These are phyloP conservation scores for Hymenoscyphus fructigenus DNA, from an alignment of 2,329 filamentous ascomycete species.

Conservation along the genomic window DNA sequence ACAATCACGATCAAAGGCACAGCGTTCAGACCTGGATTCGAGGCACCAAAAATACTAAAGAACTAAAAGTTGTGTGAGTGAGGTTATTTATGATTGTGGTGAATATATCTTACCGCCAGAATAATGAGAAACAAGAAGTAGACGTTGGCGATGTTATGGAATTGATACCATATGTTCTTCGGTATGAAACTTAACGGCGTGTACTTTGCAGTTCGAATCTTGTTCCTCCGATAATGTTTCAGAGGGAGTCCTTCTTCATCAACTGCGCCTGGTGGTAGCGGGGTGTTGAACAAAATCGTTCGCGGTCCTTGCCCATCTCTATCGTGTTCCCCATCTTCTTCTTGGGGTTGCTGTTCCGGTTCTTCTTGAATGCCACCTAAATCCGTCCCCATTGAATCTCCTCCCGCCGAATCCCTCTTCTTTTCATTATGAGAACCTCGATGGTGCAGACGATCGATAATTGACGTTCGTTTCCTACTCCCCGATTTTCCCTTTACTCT, in stretches of 20 bases:
- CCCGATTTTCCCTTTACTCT: constrained; percentile 75
- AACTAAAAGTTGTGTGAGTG: constrained; percentile 58
- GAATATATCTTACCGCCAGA: constrained; percentile 69
- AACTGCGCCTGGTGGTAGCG: constrained; percentile 70
- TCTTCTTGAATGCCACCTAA: constrained; percentile 34
- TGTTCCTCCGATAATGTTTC: constrained; percentile 78
- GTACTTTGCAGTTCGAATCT: constrained; percentile 97
- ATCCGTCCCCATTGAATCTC: constrained; percentile 38
- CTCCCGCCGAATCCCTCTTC: constrained; percentile 53
- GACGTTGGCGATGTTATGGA: constrained; percentile 97
- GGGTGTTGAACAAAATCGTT: constrained; percentile 81
- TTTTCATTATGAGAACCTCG: constrained; percentile 63
- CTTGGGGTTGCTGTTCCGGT: constrained; percentile 21
- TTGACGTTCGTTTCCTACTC: constrained; percentile 74
- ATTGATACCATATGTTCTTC: constrained; percentile 97
- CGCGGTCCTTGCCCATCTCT: constrained; percentile 44
- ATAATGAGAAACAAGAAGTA: constrained; percentile 98
- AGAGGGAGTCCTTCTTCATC: constrained; percentile 79
- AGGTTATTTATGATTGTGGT: constrained; percentile 3
- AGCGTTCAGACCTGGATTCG: constrained; percentile 84
- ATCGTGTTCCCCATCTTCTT: constrained; percentile 40
- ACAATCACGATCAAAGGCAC: constrained; percentile 94
- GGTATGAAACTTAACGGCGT: constrained; percentile 92
- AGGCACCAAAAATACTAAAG: constrained; percentile 92
- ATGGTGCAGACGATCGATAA: constrained; percentile 73